Percentiles rank a stretch among this genome's conserved stretches.
phyloP scores from a whole-genome alignment of 1,284 basidiomycete genomes.

The Irpex rosettiformis region DNA sequence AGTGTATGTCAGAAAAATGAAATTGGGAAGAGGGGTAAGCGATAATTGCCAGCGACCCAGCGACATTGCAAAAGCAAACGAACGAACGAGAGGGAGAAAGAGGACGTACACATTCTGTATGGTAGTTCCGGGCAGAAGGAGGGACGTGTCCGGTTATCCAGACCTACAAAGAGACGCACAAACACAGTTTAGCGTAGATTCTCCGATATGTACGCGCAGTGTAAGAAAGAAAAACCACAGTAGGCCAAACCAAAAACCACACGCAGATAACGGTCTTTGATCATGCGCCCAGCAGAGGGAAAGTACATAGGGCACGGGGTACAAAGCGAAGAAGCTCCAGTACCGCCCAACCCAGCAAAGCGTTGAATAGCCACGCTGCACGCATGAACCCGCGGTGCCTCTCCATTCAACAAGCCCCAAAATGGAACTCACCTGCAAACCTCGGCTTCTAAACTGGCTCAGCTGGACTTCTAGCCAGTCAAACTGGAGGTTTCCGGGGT shows the following conservation, averaged over 20 bases:
- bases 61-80: background rate
- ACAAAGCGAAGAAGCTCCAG: constrained; percentile 30
- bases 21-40: background rate
- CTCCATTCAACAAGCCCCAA: background rate
- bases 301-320: constrained; percentile 11
- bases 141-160: constrained; percentile 67
- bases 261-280: constrained; percentile 1
- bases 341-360: background rate
- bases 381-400: background rate
- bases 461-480: constrained; percentile 93
- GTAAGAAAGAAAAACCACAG: constrained; percentile 4
- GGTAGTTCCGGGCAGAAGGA: constrained; percentile 80
- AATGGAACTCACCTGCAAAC: constrained; percentile 62
- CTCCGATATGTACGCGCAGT: background rate
- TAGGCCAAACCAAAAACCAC: too few species aligned
- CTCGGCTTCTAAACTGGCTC: constrained; percentile 62
- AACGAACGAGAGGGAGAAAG: constrained; percentile 2
- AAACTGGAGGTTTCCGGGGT: constrained; percentile 82
- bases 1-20: constrained; percentile 6
- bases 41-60: background rate
- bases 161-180: constrained; percentile 22
- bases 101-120: constrained; percentile 74
- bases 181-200: background rate
- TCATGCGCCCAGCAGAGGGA: constrained; percentile 8
- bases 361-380: constrained; percentile 16